Conservation (phyloP, 495 filamentous ascomycete species). For the Antarctomyces pellizariae region DNA sequence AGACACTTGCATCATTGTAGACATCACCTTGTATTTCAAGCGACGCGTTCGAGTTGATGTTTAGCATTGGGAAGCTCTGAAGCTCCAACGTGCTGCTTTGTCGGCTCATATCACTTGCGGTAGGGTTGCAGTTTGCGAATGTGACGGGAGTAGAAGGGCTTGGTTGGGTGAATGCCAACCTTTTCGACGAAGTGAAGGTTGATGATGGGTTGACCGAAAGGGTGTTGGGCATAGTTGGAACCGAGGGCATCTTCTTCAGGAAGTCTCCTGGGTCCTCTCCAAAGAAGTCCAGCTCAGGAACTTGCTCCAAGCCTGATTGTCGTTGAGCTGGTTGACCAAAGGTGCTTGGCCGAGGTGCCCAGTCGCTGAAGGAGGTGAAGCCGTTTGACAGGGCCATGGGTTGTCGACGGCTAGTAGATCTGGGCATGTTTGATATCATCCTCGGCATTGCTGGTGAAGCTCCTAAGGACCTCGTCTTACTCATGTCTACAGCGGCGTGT, state of each 20-base stretch:
- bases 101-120: slow-evolving; percentile 11
- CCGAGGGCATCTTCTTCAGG: slow-evolving; percentile 4
- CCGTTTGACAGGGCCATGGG: slow-evolving; percentile 4
- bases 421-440: slow-evolving; percentile 6
- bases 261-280: slow-evolving; percentile 6
- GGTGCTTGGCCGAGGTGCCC: slow-evolving; percentile 6
- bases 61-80: slow-evolving; percentile 11
- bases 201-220: slow-evolving; percentile 2
- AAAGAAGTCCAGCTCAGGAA: slow-evolving; percentile 6
- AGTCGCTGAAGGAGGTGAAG: slow-evolving; percentile 5
- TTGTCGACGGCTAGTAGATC: slow-evolving; percentile 6
- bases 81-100: slow-evolving; percentile 10
- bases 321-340: slow-evolving; percentile 10
- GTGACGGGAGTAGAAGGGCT: slow-evolving; percentile 10
- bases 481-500: too few relatives aligned
- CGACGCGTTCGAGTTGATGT: slow-evolving; percentile 10
- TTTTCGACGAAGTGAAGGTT: slow-evolving; percentile 1
- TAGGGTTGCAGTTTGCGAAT: slow-evolving; percentile 9
- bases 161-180: slow-evolving; percentile 5
- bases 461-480: too few relatives aligned
- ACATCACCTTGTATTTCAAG: slow-evolving; percentile 7
- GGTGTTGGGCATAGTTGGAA: slow-evolving; percentile 4
- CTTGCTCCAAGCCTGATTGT: slow-evolving; percentile 11
- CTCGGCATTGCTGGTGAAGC: slow-evolving; percentile 9
- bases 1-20: slow-evolving; percentile 7